Evolutionary conservation across 371 early-diverging fungal species (phyloP).

Genomic region (Saksenaea oblongispora): DNA sequence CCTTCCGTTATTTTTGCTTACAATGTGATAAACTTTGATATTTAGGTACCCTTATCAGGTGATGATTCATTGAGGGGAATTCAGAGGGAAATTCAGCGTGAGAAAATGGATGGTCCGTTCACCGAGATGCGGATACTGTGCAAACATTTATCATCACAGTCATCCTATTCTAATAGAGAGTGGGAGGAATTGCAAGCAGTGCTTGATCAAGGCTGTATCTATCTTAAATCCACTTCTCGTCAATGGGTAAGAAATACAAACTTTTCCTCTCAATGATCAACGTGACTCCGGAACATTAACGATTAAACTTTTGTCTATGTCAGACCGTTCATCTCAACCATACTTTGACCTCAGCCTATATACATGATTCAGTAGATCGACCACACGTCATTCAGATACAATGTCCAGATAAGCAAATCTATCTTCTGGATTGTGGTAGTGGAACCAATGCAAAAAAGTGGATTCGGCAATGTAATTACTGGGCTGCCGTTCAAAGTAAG

Average conservation of each 20-base stretch:
- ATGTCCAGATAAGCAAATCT: neutral
- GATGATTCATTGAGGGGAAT: neutral
- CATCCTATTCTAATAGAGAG: neutral
- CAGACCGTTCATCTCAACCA: neutral
- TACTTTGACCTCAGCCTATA: neutral
- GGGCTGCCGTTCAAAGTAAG: constrained; percentile 14
- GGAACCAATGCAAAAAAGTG: constrained; percentile 4
- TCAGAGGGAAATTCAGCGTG: neutral
- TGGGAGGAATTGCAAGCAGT: constrained; percentile 27
- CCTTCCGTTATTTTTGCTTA: too few species aligned
- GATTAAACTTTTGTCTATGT: neutral
- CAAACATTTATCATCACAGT: neutral
- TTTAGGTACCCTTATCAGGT: neutral
- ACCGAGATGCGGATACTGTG: neutral
- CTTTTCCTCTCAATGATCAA: neutral
- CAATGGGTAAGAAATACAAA: neutral
- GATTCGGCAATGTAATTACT: constrained; percentile 11
- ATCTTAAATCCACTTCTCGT: constrained; percentile 10
- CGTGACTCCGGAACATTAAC: neutral
- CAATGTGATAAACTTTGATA: neutral
- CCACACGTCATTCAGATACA: constrained; percentile 4
- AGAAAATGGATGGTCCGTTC: neutral
- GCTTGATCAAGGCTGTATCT: constrained; percentile 22
- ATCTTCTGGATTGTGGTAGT: constrained; percentile 8
- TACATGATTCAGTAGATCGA: neutral